These are phyloP conservation scores for Backusella parvicylindrica DNA, from an alignment of 192 early-diverging fungal species.

Conservation along the genomic window DNA sequence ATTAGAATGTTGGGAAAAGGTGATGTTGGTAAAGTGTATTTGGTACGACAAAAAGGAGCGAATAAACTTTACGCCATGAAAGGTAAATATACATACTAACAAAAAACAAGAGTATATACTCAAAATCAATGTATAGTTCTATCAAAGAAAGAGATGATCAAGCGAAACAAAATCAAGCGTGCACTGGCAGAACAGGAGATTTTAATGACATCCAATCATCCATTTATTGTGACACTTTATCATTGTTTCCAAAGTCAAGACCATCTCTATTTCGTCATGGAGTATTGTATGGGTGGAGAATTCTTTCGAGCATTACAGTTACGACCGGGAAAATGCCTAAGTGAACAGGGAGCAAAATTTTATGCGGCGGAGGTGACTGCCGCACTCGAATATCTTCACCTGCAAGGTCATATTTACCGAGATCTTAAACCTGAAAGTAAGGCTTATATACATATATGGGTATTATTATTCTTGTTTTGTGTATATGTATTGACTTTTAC, in stretches of 20 bases:
- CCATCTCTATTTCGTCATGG: slow-evolving; percentile 84
- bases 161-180: slow-evolving; percentile 96
- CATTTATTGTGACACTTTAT: slow-evolving; percentile 86
- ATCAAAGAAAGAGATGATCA: slow-evolving; percentile 96
- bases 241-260: slow-evolving; percentile 87
- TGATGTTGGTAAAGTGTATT: slow-evolving; percentile 95
- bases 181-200: slow-evolving; percentile 93
- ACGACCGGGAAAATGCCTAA: slow-evolving; percentile 83
- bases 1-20: slow-evolving; percentile 93
- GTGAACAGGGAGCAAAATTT: slow-evolving; percentile 90
- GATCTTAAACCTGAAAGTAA: slow-evolving; percentile 98
- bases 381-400: slow-evolving; percentile 94
- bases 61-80: slow-evolving; percentile 95
- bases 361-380: slow-evolving; percentile 97
- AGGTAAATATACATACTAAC: slow-evolving; percentile 44
- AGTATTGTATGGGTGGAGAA: slow-evolving; percentile 88
- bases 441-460: slow-evolving; percentile 32
- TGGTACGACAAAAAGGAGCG: slow-evolving; percentile 83
- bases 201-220: slow-evolving; percentile 78
- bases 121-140: slow-evolving; percentile 35
- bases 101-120: not conserved
- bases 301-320: slow-evolving; percentile 88
- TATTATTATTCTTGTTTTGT: not conserved
- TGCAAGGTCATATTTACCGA: slow-evolving; percentile 95
- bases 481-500: slow-evolving; percentile 10